These are phyloP conservation scores for Serendipita vermifera DNA, from an alignment of 768 basidiomycete species.

Conservation along the genomic window DNA sequence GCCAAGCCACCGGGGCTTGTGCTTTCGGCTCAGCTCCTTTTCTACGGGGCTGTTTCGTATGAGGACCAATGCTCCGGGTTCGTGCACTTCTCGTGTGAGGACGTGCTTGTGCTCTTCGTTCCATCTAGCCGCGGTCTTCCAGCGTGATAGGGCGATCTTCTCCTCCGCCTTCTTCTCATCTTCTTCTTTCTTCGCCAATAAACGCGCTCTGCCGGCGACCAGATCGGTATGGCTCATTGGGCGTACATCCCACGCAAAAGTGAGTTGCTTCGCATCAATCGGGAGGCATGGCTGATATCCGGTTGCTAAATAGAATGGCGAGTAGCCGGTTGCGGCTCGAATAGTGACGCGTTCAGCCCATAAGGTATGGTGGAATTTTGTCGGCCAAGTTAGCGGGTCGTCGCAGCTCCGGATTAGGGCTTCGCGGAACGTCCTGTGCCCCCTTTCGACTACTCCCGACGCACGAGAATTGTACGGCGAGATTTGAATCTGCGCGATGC, in stretches of 20 bases:
- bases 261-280: too few relatives aligned
- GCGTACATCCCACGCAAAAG: too few relatives aligned
- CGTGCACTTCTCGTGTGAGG: too few relatives aligned
- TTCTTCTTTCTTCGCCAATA: too few relatives aligned
- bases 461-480: conserved; percentile 27
- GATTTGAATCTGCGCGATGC: conserved; percentile 23
- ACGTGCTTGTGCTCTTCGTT: too few relatives aligned
- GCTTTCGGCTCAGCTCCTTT: conserved; percentile 18
- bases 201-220: too few relatives aligned
- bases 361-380: conserved; percentile 19
- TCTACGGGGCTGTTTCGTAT: conserved; percentile 10
- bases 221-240: too few relatives aligned
- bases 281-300: too few relatives aligned
- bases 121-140: too few relatives aligned
- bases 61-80: conserved; percentile 11
- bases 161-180: too few relatives aligned
- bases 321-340: conserved; percentile 21
- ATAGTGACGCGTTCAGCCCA: conserved; percentile 22
- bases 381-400: conserved; percentile 24
- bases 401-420: conserved; percentile 22
- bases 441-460: conserved; percentile 28
- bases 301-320: conserved; percentile 25
- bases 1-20: conserved; percentile 18
- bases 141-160: too few relatives aligned
- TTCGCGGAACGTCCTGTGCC: conserved; percentile 24